Evolutionary conservation across 129 eudicot genomes (phyloP).

Genomic region (Glebionis coronaria): DNA sequence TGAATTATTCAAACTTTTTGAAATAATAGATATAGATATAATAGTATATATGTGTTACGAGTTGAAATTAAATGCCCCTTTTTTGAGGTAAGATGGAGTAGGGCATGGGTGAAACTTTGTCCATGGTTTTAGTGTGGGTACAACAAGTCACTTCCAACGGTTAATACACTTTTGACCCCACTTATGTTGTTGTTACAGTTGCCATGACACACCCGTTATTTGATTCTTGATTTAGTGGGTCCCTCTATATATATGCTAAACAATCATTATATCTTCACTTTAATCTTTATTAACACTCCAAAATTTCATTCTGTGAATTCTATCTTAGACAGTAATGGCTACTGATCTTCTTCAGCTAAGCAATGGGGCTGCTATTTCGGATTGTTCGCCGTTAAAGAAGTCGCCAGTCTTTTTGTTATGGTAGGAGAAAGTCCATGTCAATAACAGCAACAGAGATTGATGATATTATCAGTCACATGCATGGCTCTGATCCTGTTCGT

Average conservation of each 20-base stretch:
- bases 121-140: conserved; percentile 21
- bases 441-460: conserved; percentile 58
- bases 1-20: too few relatives aligned
- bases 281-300: not conserved
- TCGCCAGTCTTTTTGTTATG: conserved; percentile 44
- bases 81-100: too few relatives aligned
- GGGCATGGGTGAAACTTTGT: not conserved
- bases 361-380: too few relatives aligned
- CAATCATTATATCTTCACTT: too few relatives aligned
- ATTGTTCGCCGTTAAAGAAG: conserved; percentile 34
- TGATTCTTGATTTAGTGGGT: conserved; percentile 28
- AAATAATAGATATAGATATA: too few relatives aligned
- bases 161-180: conserved; percentile 19
- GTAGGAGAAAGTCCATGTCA: conserved; percentile 40
- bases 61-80: too few relatives aligned
- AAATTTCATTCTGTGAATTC: too few relatives aligned
- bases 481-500: conserved; percentile 84
- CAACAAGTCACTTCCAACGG: conserved; percentile 31
- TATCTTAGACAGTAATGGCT: conserved; percentile 31
- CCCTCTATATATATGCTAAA: conserved; percentile 9
- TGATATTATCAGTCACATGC: conserved; percentile 48
- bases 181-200: conserved; percentile 33
- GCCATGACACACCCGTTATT: conserved; percentile 29
- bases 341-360: conserved; percentile 27
- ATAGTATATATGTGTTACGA: too few relatives aligned